Base-by-base conservation (phyloP, 176 grass and related monocot species). In the Bolboschoenus planiculmis region DNA sequence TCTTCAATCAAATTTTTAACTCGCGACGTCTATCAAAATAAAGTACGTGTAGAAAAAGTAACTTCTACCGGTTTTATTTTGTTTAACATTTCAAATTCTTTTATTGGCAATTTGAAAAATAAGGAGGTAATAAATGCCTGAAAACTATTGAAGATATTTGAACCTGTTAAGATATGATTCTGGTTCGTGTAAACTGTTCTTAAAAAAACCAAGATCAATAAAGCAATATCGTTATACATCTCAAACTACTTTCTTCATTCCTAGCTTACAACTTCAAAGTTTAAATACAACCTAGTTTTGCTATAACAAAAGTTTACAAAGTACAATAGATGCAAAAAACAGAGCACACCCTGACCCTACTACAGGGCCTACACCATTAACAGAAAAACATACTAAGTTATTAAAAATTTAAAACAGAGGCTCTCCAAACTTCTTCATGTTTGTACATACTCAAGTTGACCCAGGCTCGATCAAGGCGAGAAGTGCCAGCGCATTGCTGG, bases 401-500 rank as follows among this genome's bases (percentile, higher is more conserved):
- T 29, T 44, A 26, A 1, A 37, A 42, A 26, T 10, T 72, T 42
- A 72, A 10, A 43, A 72, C 67, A 72, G 37, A 72, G 67, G 61
- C 61, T 9, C 30, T 64, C 13, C 67, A 72, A 30, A 80, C 29
- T 7, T 53, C 14, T 43, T 10, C 61, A 64, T 15, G 3, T 35
- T 44, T 53, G 4, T 10, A 16, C 50, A 3, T 10, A 29, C 66
- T 85, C 70, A 85, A 46, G 71, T 57, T 59, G 26, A 63, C 5
- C 64, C 47, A n/a, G 13, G 26, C 26, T 54, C 67, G 26, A 84
- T 47, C 82, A 55, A 29, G 20, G 44, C 36, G 39, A 88, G 54
- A 46, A 88, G 20, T 5, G 61, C 87, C 78, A 88, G 79, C 5
- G 87, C 74, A 21, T 88, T 88, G 64, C 87, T 88, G 7, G 87